These are phyloP conservation scores for Boletus semigastroideus DNA, from an alignment of 1,284 basidiomycete species.

Conservation along the genomic window DNA sequence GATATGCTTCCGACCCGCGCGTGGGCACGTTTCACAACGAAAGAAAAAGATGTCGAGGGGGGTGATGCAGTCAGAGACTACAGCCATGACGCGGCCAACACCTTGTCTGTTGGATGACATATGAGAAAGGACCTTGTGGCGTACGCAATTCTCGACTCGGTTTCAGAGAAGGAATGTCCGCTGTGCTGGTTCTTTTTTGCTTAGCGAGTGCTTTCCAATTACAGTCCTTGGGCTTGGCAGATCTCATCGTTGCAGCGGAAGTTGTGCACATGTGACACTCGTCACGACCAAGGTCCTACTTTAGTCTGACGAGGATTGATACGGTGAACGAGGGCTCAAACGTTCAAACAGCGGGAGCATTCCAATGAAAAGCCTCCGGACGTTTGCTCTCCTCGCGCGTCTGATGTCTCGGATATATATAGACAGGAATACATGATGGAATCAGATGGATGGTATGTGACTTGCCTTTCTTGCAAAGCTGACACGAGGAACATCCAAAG, in stretches of 20 bases:
- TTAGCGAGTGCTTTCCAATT: not conserved
- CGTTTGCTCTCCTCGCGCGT: not conserved
- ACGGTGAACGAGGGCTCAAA: not conserved
- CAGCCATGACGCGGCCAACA: not conserved
- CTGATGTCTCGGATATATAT: conserved; percentile 10
- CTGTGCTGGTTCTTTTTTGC: not conserved
- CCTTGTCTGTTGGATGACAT: not conserved
- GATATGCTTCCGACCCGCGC: not conserved
- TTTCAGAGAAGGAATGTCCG: not conserved
- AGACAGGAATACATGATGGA: conserved; percentile 4
- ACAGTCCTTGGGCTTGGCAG: not conserved
- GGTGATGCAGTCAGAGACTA: not conserved
- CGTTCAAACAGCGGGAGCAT: not conserved
- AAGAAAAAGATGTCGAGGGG: not conserved
- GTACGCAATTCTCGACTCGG: not conserved
- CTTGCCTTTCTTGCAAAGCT: conserved; percentile 9
- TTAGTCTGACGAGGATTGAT: not conserved
- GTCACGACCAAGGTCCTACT: not conserved
- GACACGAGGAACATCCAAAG: not conserved
- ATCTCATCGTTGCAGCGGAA: not conserved
- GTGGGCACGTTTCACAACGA: not conserved
- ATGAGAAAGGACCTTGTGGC: not conserved
- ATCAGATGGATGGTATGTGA: conserved; percentile 7
- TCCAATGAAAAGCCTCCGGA: not conserved
- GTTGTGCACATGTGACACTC: not conserved